phyloP scores from a whole-genome alignment of 2,329 filamentous ascomycete genomes.

The Nigrograna mackinnonii region DNA sequence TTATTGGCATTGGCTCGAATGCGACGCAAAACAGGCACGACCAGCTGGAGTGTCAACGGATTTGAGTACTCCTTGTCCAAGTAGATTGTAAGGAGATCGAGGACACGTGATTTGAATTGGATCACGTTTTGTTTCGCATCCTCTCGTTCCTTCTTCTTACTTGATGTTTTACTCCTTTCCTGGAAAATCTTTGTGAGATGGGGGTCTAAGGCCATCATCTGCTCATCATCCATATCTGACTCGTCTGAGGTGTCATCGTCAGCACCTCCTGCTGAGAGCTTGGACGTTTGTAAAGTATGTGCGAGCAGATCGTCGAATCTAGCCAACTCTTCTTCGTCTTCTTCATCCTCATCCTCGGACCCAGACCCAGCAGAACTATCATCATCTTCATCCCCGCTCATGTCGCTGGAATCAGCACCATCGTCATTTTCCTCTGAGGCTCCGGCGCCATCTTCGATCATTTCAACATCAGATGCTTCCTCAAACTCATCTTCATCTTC shows the following conservation, averaged over 20 bases:
- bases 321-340: slow-evolving; percentile 56
- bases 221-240: slow-evolving; percentile 89
- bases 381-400: slow-evolving; percentile 13
- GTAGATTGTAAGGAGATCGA: slow-evolving; percentile 86
- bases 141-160: slow-evolving; percentile 81
- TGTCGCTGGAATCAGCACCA: neutral
- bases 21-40: slow-evolving; percentile 77
- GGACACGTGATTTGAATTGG: slow-evolving; percentile 92
- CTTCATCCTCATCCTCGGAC: slow-evolving; percentile 23
- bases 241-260: slow-evolving; percentile 64
- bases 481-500: slow-evolving; percentile 49
- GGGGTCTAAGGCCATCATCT: slow-evolving; percentile 88
- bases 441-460: slow-evolving; percentile 45
- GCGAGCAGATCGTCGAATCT: slow-evolving; percentile 76
- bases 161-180: slow-evolving; percentile 66
- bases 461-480: slow-evolving; percentile 49
- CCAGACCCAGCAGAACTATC: slow-evolving; percentile 5
- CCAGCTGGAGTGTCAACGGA: slow-evolving; percentile 67
- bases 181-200: slow-evolving; percentile 86
- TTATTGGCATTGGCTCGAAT: slow-evolving; percentile 77
- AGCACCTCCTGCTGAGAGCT: slow-evolving; percentile 61
- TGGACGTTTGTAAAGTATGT: slow-evolving; percentile 70
- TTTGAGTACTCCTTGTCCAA: slow-evolving; percentile 76
- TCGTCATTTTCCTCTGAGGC: slow-evolving; percentile 23
- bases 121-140: slow-evolving; percentile 87